Base-by-base conservation (phyloP, 1,139 yeast genomes). In the Sugiyamaella xylanicola region DNA sequence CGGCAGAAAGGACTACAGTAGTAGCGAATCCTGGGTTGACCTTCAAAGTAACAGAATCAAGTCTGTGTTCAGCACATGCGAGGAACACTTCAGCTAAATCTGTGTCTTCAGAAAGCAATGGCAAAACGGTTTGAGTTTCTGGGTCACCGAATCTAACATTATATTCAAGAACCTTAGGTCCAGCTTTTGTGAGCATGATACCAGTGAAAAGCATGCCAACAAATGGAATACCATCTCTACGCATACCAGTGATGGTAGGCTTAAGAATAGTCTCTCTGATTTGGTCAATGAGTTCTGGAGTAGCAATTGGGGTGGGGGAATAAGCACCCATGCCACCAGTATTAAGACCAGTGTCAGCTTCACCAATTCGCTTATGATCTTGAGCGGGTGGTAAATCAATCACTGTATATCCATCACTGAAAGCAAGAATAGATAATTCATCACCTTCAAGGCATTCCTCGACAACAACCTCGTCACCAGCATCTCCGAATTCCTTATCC, bases 271-370 rank as follows among this genome's bases (percentile, higher is more conserved):
- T 78, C 53, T 78, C 77, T 68, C 91, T 84, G 67, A 95, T 91
- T 71, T 84, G 78, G 58, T 79, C 75, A 65, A 91, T 75, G 36
- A 93, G 72, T 37, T 80, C 79, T 3, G 88, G 84, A 27, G 93
- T 85, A 20, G 88, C 93, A 59, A 92, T 81, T 54, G 99, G 99
- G 7, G 98, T 96, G 48, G 99, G 99, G 3, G 98, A 95, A 69
- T 95, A 95, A 16, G 99, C 96, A 61, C 99, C 99, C 99, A 95
- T 95, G 61, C 99, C 99, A 63, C 99, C 99, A 52, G 99, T 95
- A 76, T 95, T 95, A 62, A 92, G 80, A 37, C 99, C 99, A 51
- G 84, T 77, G 71, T 95, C 99, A 59, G 92, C 93, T 67, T 95
- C 91, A 56, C 96, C 95, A 65, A 87, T 81, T 73, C 99, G 86